phyloP scores from a whole-genome alignment of 192 early-diverging fungal genomes.

The Coemansia sp. region DNA sequence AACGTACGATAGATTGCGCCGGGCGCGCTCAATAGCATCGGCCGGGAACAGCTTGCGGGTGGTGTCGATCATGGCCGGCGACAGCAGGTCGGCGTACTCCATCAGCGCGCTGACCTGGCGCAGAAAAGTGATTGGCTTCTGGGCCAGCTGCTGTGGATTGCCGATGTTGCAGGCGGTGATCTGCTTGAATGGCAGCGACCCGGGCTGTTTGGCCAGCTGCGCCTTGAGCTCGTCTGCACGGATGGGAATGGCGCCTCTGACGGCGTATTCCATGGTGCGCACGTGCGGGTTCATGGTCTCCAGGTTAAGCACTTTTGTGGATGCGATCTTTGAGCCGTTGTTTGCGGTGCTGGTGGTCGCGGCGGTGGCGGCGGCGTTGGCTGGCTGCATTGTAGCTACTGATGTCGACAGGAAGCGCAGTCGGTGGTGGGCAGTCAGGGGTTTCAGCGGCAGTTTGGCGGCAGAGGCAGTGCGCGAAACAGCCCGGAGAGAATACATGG shows the following conservation, averaged over 20 bases:
- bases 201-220: conserved; percentile 48
- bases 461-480: conserved; percentile 13
- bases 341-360: conserved; percentile 4
- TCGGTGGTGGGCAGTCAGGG: neutral
- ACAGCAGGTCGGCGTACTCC: conserved; percentile 83
- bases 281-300: conserved; percentile 74
- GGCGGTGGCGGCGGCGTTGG: conserved; percentile 12
- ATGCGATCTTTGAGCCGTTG: neutral
- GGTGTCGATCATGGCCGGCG: conserved; percentile 58
- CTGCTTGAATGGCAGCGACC: conserved; percentile 64
- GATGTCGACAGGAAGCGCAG: conserved; percentile 26
- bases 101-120: conserved; percentile 89
- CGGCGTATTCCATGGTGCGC: conserved; percentile 86
- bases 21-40: conserved; percentile 85
- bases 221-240: conserved; percentile 79
- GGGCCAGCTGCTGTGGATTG: conserved; percentile 87
- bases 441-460: neutral
- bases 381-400: conserved; percentile 17
- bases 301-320: conserved; percentile 64
- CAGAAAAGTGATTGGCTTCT: conserved; percentile 95
- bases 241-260: conserved; percentile 93
- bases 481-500: conserved; percentile 16
- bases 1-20: conserved; percentile 65
- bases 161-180: conserved; percentile 88
- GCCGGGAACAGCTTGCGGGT: conserved; percentile 73